phyloP scores from a whole-genome alignment of 2,329 filamentous ascomycete genomes.

The Metarhizium anisopliae region DNA sequence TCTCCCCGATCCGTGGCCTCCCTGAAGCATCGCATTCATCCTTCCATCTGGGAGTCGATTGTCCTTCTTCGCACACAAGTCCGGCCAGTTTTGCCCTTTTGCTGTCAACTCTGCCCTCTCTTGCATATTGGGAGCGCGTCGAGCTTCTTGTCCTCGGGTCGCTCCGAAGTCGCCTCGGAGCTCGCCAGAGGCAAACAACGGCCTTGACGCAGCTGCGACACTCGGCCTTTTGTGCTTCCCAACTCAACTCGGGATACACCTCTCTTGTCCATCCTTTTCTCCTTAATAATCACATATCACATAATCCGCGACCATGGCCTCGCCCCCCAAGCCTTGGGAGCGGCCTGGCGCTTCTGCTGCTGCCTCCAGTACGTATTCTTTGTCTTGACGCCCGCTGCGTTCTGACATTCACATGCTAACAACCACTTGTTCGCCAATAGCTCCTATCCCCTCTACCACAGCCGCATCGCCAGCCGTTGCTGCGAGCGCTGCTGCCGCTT shows the following conservation, averaged over 20 bases:
- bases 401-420: conserved; percentile 16
- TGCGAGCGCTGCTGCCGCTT: conserved; percentile 29
- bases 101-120: neutral
- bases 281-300: neutral
- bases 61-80: neutral
- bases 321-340: conserved; percentile 98
- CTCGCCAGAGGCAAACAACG: neutral
- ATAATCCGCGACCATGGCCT: conserved; percentile 42
- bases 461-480: conserved; percentile 16
- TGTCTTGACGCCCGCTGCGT: neutral
- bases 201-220: conserved; percentile 5
- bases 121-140: neutral
- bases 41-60: neutral
- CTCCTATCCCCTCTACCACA: conserved; percentile 25
- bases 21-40: neutral
- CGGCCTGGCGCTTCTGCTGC: conserved; percentile 53
- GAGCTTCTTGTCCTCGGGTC: neutral
- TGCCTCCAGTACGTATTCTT: conserved; percentile 33
- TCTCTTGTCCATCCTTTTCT: neutral
- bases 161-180: conserved; percentile 1
- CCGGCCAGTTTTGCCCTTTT: neutral
- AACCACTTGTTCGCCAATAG: conserved; percentile 12
- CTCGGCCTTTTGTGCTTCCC: neutral
- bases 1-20: neutral
- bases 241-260: neutral